Percentiles rank a stretch among this genome's conserved stretches.
phyloP scores from a whole-genome alignment of 192 early-diverging fungal species.

The Jimgerdemannia flammicorona region DNA sequence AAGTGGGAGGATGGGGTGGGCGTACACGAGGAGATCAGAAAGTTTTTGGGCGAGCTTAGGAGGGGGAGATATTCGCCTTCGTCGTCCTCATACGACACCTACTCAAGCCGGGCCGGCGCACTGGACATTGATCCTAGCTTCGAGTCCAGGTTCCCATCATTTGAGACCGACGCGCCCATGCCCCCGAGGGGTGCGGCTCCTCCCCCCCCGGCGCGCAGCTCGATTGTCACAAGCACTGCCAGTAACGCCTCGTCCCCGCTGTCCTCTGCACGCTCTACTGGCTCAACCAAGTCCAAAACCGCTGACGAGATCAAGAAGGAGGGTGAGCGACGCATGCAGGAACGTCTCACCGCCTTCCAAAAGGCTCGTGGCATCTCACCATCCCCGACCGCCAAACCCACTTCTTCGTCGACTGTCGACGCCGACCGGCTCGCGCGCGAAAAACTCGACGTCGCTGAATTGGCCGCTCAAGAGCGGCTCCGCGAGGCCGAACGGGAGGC shows the following conservation, averaged over 20 bases:
- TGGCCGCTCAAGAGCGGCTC: slow-evolving; percentile 32
- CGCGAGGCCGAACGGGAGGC: slow-evolving; percentile 28
- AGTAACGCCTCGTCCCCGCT: neutral
- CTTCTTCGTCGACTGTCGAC: slow-evolving; percentile 2
- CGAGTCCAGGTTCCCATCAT: neutral
- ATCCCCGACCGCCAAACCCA: slow-evolving; percentile 7
- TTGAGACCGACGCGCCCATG: neutral
- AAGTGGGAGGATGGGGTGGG: slow-evolving; percentile 47
- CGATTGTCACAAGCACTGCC: neutral
- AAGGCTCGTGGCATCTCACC: slow-evolving; percentile 17
- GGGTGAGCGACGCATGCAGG: slow-evolving; percentile 43
- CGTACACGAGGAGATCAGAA: slow-evolving; percentile 25
- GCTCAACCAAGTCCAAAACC: slow-evolving; percentile 25
- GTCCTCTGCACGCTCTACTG: slow-evolving; percentile 22
- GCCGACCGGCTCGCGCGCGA: neutral
- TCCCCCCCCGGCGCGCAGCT: neutral
- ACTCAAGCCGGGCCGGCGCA: slow-evolving; percentile 1
- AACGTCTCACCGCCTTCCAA: too few species aligned
- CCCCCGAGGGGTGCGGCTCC: too few species aligned
- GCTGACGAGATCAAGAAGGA: slow-evolving; percentile 52
- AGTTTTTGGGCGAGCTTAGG: slow-evolving; percentile 35
- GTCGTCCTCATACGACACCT: too few species aligned
- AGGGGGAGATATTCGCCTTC: neutral
- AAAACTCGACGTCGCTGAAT: slow-evolving; percentile 12
- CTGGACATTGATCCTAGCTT: neutral